These are phyloP conservation scores for Psilocybe subaeruginosa DNA, from an alignment of 768 basidiomycete species.

Conservation along the genomic window DNA sequence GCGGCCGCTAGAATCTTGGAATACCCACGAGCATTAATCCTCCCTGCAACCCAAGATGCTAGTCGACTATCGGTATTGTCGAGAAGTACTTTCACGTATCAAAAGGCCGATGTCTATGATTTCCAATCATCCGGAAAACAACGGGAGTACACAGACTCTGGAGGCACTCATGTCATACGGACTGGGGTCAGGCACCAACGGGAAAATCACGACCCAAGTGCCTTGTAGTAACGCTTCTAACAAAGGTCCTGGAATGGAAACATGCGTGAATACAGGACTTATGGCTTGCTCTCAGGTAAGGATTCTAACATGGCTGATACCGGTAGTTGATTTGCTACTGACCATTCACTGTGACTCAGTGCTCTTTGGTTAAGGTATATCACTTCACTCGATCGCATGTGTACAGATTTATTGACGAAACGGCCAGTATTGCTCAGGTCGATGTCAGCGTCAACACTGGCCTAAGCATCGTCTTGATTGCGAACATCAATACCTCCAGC, in stretches of 20 bases:
- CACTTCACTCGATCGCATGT: neutral
- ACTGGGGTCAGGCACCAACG: constrained; percentile 27
- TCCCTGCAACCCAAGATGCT: constrained; percentile 16
- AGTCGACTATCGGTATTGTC: constrained; percentile 25
- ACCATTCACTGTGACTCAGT: constrained; percentile 10
- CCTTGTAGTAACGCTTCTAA: constrained; percentile 26
- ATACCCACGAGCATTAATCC: neutral
- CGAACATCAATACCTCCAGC: constrained; percentile 30
- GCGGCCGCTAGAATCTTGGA: neutral
- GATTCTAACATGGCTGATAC: neutral
- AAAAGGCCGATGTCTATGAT: constrained; percentile 22
- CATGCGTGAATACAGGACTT: constrained; percentile 22
- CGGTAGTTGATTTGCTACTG: neutral
- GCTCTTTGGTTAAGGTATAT: constrained; percentile 24
- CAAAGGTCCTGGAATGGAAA: constrained; percentile 5
- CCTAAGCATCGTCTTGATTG: constrained; percentile 36
- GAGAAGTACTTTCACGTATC: constrained; percentile 25
- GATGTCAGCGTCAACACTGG: constrained; percentile 39
- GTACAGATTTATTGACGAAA: neutral
- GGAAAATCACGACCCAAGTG: constrained; percentile 15
- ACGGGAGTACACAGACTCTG: constrained; percentile 19
- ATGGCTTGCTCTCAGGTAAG: constrained; percentile 33
- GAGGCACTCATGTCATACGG: constrained; percentile 32
- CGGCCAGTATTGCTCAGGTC: constrained; percentile 36
- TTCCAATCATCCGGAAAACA: constrained; percentile 8